phyloP scores from a whole-genome alignment of 2,329 filamentous ascomycete genomes.

The Xylaria sp. region DNA sequence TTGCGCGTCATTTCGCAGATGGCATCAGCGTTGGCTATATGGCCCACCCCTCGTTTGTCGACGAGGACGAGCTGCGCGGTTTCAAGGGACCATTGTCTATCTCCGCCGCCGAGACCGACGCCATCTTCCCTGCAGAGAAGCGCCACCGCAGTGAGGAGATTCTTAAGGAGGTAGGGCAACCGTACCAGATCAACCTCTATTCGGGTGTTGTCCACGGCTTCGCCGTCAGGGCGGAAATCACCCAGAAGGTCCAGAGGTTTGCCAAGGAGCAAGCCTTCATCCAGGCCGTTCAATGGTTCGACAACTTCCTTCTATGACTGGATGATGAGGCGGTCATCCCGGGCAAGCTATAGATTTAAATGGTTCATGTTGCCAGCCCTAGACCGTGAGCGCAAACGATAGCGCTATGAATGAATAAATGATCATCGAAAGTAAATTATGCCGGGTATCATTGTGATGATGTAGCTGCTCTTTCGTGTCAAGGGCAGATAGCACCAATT shows the following conservation, averaged over 20 bases:
- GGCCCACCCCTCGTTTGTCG: constrained; percentile 82
- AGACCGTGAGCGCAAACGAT: not conserved
- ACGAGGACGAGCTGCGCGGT: constrained; percentile 70
- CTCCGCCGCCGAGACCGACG: constrained; percentile 71
- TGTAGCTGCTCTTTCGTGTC: constrained; percentile 1
- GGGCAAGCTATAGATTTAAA: constrained; percentile 31
- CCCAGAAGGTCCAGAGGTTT: constrained; percentile 67
- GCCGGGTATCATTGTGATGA: constrained; percentile 18
- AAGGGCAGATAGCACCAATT: not conserved
- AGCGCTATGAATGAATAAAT: not conserved
- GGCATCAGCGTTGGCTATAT: constrained; percentile 76
- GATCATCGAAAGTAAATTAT: constrained; percentile 17
- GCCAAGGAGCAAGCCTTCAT: constrained; percentile 84
- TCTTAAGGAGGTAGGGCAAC: constrained; percentile 64
- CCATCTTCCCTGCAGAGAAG: constrained; percentile 71
- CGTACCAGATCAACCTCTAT: constrained; percentile 83
- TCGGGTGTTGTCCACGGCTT: constrained; percentile 80
- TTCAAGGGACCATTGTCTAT: constrained; percentile 77
- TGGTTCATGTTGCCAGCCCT: not conserved
- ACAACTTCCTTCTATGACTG: constrained; percentile 51
- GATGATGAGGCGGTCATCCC: not conserved
- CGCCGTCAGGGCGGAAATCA: constrained; percentile 72
- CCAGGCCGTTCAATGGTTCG: constrained; percentile 83
- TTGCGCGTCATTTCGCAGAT: constrained; percentile 71
- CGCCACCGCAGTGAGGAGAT: constrained; percentile 73